These are phyloP conservation scores for Isoetes taiwanensis DNA, from an alignment of 75 land plant species.

Conservation along the genomic window DNA sequence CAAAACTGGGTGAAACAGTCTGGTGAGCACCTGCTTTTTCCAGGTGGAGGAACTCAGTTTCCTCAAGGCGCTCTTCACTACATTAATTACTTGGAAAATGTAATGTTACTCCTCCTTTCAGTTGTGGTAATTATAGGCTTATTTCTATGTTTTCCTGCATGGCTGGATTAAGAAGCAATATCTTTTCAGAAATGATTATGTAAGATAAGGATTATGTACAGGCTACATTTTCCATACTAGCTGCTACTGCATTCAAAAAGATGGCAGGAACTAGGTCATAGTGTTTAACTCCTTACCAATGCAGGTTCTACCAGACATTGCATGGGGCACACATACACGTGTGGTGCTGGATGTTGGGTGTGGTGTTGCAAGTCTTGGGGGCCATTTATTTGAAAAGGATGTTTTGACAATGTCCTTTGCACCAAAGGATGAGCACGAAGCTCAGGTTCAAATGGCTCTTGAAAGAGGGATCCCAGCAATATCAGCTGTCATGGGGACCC, in stretches of 20 bases:
- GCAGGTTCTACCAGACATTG: conserved; percentile 32
- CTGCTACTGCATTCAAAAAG: too few species aligned
- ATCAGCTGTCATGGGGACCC: conserved; percentile 33
- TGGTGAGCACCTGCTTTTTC: conserved; percentile 12
- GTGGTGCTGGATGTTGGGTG: conserved; percentile 40
- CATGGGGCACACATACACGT: conserved; percentile 32
- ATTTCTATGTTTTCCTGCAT: too few species aligned
- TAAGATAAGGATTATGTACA: too few species aligned
- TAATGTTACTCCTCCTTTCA: too few species aligned
- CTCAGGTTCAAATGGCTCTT: conserved; percentile 39
- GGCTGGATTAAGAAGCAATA: too few species aligned
- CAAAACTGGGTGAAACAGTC: conserved; percentile 16
- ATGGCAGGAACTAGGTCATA: too few species aligned
- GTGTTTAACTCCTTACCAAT: too few species aligned
- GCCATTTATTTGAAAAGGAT: conserved; percentile 25
- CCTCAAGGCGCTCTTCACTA: conserved; percentile 12
- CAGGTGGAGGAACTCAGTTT: conserved; percentile 17
- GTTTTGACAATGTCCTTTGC: conserved; percentile 38
- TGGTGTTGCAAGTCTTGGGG: conserved; percentile 46
- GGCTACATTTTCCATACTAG: too few species aligned
- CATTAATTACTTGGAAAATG: conserved; percentile 1
- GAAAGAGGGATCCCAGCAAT: conserved; percentile 41
- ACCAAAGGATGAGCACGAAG: conserved; percentile 32
- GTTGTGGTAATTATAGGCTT: too few species aligned
- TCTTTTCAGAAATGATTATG: too few species aligned